Conservation (phyloP, 805 yeast species). For the Candida koratica region DNA sequence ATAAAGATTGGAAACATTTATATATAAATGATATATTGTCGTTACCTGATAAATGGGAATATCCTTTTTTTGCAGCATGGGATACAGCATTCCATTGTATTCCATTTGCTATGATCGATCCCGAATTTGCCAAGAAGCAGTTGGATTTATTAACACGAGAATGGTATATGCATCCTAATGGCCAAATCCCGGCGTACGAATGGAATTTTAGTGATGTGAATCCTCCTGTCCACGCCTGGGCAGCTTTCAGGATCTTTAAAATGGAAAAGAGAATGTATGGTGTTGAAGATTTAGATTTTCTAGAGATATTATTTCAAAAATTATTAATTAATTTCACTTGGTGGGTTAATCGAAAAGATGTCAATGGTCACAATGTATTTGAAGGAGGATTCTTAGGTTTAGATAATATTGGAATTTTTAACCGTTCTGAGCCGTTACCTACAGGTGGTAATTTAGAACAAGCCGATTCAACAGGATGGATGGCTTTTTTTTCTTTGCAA, state of each 20-base stretch:
- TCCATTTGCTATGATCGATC: constrained; percentile 91
- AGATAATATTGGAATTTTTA: constrained; percentile 89
- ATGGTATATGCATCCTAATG: constrained; percentile 98
- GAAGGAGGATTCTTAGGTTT: constrained; percentile 93
- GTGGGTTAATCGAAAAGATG: constrained; percentile 95
- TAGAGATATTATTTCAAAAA: constrained; percentile 92
- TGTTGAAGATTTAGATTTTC: constrained; percentile 71
- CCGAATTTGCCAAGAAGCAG: constrained; percentile 86
- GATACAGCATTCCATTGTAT: constrained; percentile 94
- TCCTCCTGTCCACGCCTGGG: constrained; percentile 98
- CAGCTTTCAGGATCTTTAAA: constrained; percentile 81
- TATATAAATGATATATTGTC: constrained; percentile 85
- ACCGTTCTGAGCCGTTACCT: constrained; percentile 89
- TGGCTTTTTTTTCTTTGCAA: constrained; percentile 87
- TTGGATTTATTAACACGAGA: constrained; percentile 82
- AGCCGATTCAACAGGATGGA: constrained; percentile 97
- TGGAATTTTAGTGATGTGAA: constrained; percentile 96
- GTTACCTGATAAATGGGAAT: constrained; percentile 94
- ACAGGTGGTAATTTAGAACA: constrained; percentile 88
- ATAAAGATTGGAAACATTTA: constrained; percentile 83
- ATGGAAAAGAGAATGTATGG: constrained; percentile 83
- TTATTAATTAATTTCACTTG: constrained; percentile 85
- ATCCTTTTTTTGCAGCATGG: constrained; percentile 96
- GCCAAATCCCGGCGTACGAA: constrained; percentile 95
- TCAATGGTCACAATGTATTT: constrained; percentile 81